A percentile compares a stretch with the other conserved stretches of the same genome.
Conservation (phyloP, 768 basidiomycete genomes). For the Tubosaeta sp. region DNA sequence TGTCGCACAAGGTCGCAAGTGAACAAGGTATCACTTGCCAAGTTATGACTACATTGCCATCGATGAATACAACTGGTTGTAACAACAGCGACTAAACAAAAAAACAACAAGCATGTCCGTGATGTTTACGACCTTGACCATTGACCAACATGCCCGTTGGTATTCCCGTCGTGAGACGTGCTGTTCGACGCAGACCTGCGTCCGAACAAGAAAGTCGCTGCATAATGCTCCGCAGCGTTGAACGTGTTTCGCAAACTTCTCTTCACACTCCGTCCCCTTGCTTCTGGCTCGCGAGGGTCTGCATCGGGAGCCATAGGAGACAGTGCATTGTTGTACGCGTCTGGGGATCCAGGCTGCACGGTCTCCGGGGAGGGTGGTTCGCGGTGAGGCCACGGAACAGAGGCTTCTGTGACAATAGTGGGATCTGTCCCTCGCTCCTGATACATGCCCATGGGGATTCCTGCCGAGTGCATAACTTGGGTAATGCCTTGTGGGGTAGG, state of each 20-base stretch:
- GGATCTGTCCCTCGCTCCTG: conserved; percentile 16
- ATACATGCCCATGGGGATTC: conserved; percentile 22
- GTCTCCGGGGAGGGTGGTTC: conserved; percentile 37
- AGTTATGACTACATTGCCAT: conserved; percentile 17
- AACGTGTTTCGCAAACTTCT: conserved; percentile 64
- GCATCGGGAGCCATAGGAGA: conserved; percentile 27
- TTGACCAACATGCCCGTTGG: conserved; percentile 21
- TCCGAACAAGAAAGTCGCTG: conserved; percentile 63
- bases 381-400: conserved; percentile 42
- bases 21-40: not conserved
- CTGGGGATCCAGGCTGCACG: conserved; percentile 33
- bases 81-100: conserved; percentile 23
- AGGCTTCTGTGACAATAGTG: conserved; percentile 11
- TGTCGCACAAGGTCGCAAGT: not conserved
- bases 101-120: not conserved
- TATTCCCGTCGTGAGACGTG: conserved; percentile 19
- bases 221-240: conserved; percentile 67
- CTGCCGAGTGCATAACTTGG: conserved; percentile 34
- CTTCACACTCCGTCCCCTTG: conserved; percentile 57
- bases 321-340: conserved; percentile 40
- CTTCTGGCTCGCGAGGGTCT: conserved; percentile 36
- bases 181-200: conserved; percentile 34
- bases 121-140: conserved; percentile 27
- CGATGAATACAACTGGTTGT: conserved; percentile 19
- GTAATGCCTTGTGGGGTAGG: conserved; percentile 30